phyloP scores from a whole-genome alignment of 495 filamentous ascomycete genomes.

The Aspergillus bertholletiae region DNA sequence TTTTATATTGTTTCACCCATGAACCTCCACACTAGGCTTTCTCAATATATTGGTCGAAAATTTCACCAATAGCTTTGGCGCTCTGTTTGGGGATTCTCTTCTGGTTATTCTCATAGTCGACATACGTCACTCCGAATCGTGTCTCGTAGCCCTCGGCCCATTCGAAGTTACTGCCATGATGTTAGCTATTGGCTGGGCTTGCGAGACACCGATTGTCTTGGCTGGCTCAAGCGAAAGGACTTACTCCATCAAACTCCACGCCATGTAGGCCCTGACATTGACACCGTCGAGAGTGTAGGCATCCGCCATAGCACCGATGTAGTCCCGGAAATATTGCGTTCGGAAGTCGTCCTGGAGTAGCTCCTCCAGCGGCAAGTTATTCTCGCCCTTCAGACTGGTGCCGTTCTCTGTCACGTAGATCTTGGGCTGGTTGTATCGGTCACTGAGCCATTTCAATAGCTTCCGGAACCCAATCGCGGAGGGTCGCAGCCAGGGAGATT shows the following conservation, averaged over 20 bases:
- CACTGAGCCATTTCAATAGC: slow-evolving; percentile 73
- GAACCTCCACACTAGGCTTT: slow-evolving; percentile 15
- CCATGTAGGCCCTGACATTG: slow-evolving; percentile 69
- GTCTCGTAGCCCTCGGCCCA: slow-evolving; percentile 80
- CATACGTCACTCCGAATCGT: slow-evolving; percentile 75
- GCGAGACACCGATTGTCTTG: neutral
- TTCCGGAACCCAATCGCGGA: slow-evolving; percentile 70
- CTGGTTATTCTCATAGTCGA: slow-evolving; percentile 72
- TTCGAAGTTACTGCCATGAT: slow-evolving; percentile 45
- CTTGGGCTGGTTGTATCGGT: slow-evolving; percentile 67
- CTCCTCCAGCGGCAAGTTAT: slow-evolving; percentile 64
- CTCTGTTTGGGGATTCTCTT: slow-evolving; percentile 78
- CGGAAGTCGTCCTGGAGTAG: slow-evolving; percentile 73
- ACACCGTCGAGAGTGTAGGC: slow-evolving; percentile 65
- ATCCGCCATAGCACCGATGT: slow-evolving; percentile 68
- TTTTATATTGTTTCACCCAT: neutral
- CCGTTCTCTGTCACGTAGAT: slow-evolving; percentile 86
- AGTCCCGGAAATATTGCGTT: slow-evolving; percentile 68
- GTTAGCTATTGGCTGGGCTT: neutral
- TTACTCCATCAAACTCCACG: slow-evolving; percentile 76
- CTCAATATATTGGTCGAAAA: slow-evolving; percentile 52
- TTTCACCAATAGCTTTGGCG: slow-evolving; percentile 58
- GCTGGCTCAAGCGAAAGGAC: slow-evolving; percentile 2
- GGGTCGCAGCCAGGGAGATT: slow-evolving; percentile 72
- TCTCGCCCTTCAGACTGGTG: slow-evolving; percentile 74